These are phyloP conservation scores for Moesziomyces sp. DNA, from an alignment of 1,284 basidiomycete genomes.

Conservation along the genomic window DNA sequence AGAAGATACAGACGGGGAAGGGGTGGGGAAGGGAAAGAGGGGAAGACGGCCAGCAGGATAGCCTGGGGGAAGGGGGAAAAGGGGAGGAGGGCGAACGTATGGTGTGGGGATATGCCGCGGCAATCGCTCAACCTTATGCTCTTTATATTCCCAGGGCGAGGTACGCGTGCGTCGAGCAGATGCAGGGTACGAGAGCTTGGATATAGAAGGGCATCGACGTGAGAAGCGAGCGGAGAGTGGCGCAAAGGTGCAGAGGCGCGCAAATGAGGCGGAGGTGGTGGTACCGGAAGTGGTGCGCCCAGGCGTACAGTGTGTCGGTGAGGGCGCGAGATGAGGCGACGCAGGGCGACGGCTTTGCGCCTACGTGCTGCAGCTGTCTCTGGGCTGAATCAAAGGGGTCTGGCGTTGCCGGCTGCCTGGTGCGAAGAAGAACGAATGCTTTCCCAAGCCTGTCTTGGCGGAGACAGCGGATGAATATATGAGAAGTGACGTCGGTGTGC, in stretches of 20 bases:
- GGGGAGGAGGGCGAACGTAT: neutral
- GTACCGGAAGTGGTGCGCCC: neutral
- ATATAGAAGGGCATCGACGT: neutral
- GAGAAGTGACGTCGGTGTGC: neutral
- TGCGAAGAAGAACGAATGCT: neutral
- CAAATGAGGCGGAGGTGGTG: neutral
- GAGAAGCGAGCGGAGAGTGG: neutral
- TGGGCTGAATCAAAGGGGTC: neutral
- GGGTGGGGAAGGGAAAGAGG: neutral
- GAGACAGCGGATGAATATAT: neutral
- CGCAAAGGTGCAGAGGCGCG: neutral
- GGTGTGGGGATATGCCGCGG: constrained; percentile 1
- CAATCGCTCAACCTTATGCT: neutral
- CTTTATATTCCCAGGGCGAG: constrained; percentile 4
- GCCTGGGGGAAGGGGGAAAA: neutral
- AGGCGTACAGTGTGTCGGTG: neutral
- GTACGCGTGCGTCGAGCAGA: neutral
- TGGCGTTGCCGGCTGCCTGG: neutral
- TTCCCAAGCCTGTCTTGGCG: neutral
- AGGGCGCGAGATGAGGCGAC: neutral
- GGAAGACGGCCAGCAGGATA: neutral
- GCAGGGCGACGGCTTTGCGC: neutral
- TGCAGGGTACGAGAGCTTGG: neutral
- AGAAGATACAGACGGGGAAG: neutral
- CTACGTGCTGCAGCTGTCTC: neutral